Evolutionary conservation across 2,329 filamentous ascomycete genomes (phyloP).

Genomic region (Phialemonium atrogriseum): DNA sequence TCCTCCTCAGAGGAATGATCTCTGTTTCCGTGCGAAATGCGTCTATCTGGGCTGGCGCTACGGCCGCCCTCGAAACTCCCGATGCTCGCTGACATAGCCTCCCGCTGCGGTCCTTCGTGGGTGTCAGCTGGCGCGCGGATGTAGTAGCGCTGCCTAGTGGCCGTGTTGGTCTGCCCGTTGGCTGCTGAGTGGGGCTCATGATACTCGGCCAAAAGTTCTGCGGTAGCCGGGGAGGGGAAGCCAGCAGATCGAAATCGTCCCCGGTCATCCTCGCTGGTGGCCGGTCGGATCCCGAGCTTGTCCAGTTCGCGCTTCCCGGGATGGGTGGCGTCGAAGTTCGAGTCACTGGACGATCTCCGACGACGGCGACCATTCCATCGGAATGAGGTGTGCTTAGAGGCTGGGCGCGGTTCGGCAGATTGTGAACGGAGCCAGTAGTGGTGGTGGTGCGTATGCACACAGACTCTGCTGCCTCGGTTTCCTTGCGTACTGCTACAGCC

Average conservation of each 20-base stretch:
- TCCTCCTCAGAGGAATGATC: too few species aligned
- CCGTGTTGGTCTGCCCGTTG: background rate
- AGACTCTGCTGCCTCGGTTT: slow-evolving; percentile 21
- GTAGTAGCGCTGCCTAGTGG: slow-evolving; percentile 22
- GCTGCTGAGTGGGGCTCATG: slow-evolving; percentile 9
- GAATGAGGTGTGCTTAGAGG: slow-evolving; percentile 7
- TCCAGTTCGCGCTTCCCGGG: too few species aligned
- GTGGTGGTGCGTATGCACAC: slow-evolving; percentile 52
- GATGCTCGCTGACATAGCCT: slow-evolving; percentile 3
- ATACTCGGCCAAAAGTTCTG: slow-evolving; percentile 20
- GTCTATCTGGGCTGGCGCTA: slow-evolving; percentile 2
- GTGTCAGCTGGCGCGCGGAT: slow-evolving; percentile 11
- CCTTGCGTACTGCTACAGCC: background rate
- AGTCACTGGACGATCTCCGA: slow-evolving; percentile 2
- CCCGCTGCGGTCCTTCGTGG: slow-evolving; percentile 8
- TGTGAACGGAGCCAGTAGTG: slow-evolving; percentile 45
- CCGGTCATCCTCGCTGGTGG: background rate
- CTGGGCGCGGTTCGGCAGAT: slow-evolving; percentile 7
- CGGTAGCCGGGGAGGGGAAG: slow-evolving; percentile 17
- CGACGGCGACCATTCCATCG: slow-evolving; percentile 10
- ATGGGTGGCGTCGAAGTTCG: slow-evolving; percentile 3
- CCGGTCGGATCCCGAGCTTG: background rate
- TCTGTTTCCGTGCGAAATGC: too few species aligned
- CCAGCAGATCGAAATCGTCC: slow-evolving; percentile 8
- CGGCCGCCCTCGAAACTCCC: background rate